Evolutionary conservation across 805 yeast species (phyloP), one percentile per base, ranked within the genome.

Genomic region (Dipodascopsis uninucleata): DNA sequence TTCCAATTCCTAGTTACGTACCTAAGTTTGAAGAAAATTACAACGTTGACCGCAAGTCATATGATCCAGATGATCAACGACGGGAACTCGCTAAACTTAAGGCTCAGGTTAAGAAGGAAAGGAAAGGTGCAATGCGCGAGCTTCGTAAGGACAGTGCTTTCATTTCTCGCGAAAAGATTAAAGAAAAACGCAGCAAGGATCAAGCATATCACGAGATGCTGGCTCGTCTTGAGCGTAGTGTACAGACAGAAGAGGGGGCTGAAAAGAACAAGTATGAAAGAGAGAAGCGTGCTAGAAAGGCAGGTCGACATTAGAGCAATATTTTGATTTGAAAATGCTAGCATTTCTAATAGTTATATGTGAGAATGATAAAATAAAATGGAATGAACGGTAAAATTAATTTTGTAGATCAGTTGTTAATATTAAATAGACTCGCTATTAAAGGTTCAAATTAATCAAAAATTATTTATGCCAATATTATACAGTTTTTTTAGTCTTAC

Each of bases 21-120:
- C 99, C 99, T 54, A 81, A 85, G 67, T 93, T 83, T 63, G 97
- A 90, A 68, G 97, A 87, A 60, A 87, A 88, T 71, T 93, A 82
- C 77, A 90, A 89, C 69, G 96, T 96, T 45, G 96, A 87, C 62
- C 85, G 81, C 77, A 89, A 85, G 69, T 85, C 94, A 6, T 84
- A 87, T 64, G 96, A 90, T 64, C 76, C 83, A 41, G 84, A 89
- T 63, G 74, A 80, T 56, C 80, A 82, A 49, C 76, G 93, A 66
- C 85, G 81, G 56, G 97, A 93, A 65, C 68, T 85, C 57, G 75
- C 74, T 63, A 93, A 93, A 73, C 76, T 90, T 71, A 78, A 77
- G 67, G 80, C 83, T 17, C 86, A 85, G 68, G 69, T 88, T 66
- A 93, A 93, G 79, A 84, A 88, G 67, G 98, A 93, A 68, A 79